Evolutionary conservation across 2,329 filamentous ascomycete species (phyloP), one percentile per base, ranked within the genome.

Genomic region (Venturia nashicola): DNA sequence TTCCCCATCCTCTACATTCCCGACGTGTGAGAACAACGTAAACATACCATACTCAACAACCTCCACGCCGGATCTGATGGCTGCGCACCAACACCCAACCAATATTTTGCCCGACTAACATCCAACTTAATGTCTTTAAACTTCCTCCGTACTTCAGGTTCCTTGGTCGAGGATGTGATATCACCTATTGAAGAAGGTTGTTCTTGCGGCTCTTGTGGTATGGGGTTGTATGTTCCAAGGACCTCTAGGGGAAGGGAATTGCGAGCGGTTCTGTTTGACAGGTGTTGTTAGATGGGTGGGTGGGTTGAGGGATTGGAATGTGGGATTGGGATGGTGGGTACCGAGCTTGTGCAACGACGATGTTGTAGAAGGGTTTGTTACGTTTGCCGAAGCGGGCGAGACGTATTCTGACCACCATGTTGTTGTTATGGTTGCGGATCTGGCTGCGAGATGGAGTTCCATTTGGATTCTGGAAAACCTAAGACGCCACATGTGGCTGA

Each of bases 31-130:
- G 5, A 40, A 60, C 18, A 20, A n/a, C 23, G 9, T 16, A 16
- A n/a, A 65, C 65, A 40, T 64, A 66, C 65, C 60, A 66, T 65
- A 48, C 54, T 66, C 34, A 66, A 51, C 5, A 66, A 34, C 40
- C 36, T 65, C 65, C 65, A 66, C 27, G 61, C 65, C 90, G 3
- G 90, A 86, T 97, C 90, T 67, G 89, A 92, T 11, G 94, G 94
- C 78, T 99, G 94, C 64, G 94, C 94, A 0, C 94, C 94, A 3
- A 97, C 93, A 73, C 94, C 94, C 43, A 99, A 82, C 94, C 94
- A 99, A 79, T 99, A 99, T 75, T 88, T 87, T 65, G 93, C 89
- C 66, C 94, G 82, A 68, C 84, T 79, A 8, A 83, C 79, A 75
- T 99, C 94, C 16, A 99, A 82, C 71, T 90, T 87, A 73, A 99